Conservation (phyloP, 345 rosid species). For the Zanthoxylum bungeanum region DNA sequence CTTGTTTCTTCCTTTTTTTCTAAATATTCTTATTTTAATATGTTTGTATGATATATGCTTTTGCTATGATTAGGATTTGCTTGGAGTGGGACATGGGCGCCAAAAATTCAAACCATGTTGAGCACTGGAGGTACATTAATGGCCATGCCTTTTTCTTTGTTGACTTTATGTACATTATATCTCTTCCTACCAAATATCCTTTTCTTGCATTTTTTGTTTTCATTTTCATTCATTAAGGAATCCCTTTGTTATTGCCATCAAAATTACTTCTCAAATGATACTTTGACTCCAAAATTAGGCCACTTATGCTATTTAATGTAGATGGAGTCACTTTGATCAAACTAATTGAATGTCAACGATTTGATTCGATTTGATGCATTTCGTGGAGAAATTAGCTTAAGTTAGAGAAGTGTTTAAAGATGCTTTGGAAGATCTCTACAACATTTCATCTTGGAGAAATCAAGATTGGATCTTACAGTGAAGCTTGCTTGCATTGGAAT, state of each 20-base stretch:
- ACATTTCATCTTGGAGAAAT: too few species aligned
- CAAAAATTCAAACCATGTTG: slow-evolving; percentile 35
- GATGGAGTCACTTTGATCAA: not conserved
- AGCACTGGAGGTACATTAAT: slow-evolving; percentile 37
- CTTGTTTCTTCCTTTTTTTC: slow-evolving; percentile 2
- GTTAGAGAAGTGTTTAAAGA: too few species aligned
- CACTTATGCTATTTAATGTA: too few species aligned
- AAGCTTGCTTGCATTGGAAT: too few species aligned
- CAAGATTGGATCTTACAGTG: too few species aligned
- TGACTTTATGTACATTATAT: not conserved
- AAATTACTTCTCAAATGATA: not conserved
- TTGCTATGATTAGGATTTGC: slow-evolving; percentile 33
- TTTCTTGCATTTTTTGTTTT: not conserved
- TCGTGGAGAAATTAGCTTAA: too few species aligned
- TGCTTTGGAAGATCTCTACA: too few species aligned
- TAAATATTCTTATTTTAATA: not conserved
- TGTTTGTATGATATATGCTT: not conserved
- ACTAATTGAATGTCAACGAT: not conserved
- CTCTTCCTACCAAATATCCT: slow-evolving; percentile 16
- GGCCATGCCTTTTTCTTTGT: not conserved
- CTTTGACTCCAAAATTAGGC: not conserved
- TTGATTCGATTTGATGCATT: not conserved
- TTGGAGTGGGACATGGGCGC: slow-evolving; percentile 50
- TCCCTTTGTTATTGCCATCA: not conserved
- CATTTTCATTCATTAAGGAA: not conserved